Base-by-base conservation (phyloP, 2,329 filamentous ascomycete genomes). In the Teratosphaeria pseudoeucalypti region DNA sequence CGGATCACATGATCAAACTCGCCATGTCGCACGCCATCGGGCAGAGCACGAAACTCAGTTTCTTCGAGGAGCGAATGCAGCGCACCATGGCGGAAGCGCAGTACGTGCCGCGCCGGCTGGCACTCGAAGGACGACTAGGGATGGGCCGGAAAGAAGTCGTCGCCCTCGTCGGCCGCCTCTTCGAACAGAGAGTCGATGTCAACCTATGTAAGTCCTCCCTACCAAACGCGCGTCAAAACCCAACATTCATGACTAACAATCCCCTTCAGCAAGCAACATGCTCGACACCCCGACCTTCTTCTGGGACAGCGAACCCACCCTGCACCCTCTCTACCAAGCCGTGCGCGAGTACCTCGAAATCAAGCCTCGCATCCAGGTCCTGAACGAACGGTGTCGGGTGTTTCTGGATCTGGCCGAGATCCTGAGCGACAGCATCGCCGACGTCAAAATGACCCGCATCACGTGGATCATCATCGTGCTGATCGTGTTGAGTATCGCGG, bases 381-480 rank as follows among this genome's bases (percentile, higher is more conserved):
- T 99, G 64, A 99, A 99, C 75, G 94, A 97, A 76, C 87, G 94
- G 57, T 99, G 94, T 73, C 86, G 89, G 52, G 94, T 99, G 56
- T 99, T 99, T 76, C 83, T 99, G 19, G 94, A 99, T 73, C 84
- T 99, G 10, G 92, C 94, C 54, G 92, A 96, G 75, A 96, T 99
- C 27, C 79, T 99, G 1, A 91, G 89, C 14, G 92, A 99, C 75
- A 90, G 85, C 1, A 92, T 96, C 58, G 90, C 90, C 26, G 91
- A 97, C 72, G 87, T 89, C 65, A 96, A 96, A 74, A 97, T 96
- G 88, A 96, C 90, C 66, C 81, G 82, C 65, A 95, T 96, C 72
- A 99, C 94, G 0, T 97, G 92, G 92, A 97, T 99, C 73, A 88
- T 97, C 74, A 99, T 99, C 69, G 81, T 96, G 54, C 82, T 99